Evolutionary conservation across 306 rosid genomes (phyloP).

Genomic region (Malus sieversii): DNA sequence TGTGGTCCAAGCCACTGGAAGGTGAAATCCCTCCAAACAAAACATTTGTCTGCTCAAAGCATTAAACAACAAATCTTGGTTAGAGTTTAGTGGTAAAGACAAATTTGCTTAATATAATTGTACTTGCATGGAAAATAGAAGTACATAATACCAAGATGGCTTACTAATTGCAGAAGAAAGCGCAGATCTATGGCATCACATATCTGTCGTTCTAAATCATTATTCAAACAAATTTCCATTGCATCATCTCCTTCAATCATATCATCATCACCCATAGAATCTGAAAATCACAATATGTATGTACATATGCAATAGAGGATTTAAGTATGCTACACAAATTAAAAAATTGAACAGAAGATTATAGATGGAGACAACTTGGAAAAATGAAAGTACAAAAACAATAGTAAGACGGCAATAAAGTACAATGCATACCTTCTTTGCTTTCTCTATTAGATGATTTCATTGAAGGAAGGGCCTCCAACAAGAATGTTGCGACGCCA

Average conservation of each 20-base stretch:
- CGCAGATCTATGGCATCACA: constrained; percentile 66
- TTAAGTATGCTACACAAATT: neutral
- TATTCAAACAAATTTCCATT: constrained; percentile 47
- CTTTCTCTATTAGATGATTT: constrained; percentile 36
- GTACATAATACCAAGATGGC: constrained; percentile 12
- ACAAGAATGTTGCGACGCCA: constrained; percentile 62
- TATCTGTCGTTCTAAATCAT: constrained; percentile 68
- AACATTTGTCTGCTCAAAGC: constrained; percentile 54
- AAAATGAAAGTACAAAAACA: neutral
- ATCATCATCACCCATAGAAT: constrained; percentile 64
- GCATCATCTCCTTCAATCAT: constrained; percentile 46
- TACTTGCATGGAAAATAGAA: neutral
- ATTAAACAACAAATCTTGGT: constrained; percentile 12
- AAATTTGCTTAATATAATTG: constrained; percentile 4
- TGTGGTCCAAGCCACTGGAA: constrained; percentile 32
- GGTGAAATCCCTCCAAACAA: constrained; percentile 68
- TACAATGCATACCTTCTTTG: constrained; percentile 44
- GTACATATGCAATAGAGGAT: neutral
- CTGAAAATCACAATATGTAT: constrained; percentile 28
- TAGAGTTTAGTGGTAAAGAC: neutral
- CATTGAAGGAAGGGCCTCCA: constrained; percentile 71
- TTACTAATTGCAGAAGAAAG: constrained; percentile 87
- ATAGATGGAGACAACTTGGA: neutral
- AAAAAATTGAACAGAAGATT: constrained; percentile 10
- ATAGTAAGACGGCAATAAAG: neutral